Conservation (phyloP, 2,329 filamentous ascomycete genomes). For the Sporothrix pallida region DNA sequence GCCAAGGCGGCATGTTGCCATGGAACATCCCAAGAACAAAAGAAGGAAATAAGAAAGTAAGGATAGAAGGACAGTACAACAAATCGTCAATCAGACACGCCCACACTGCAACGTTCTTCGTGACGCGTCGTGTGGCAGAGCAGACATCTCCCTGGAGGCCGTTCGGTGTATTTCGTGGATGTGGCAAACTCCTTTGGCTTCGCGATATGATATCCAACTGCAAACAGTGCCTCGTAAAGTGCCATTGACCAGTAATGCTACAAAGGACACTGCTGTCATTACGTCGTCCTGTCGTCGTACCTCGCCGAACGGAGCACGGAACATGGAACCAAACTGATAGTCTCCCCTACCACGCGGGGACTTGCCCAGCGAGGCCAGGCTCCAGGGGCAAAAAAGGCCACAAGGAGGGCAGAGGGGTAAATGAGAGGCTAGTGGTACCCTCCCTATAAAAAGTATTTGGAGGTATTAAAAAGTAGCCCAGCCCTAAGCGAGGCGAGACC, state of each 20-base stretch:
- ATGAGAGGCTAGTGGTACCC: neutral
- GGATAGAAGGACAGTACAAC: neutral
- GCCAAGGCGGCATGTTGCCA: neutral
- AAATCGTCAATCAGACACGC: neutral
- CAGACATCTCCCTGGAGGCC: neutral
- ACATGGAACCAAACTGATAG: neutral
- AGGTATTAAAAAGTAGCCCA: neutral
- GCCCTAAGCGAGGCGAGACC: conserved; percentile 8
- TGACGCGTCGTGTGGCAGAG: conserved; percentile 9
- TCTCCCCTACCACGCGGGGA: neutral
- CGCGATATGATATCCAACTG: neutral
- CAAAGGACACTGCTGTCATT: neutral
- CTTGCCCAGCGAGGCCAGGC: conserved; percentile 17
- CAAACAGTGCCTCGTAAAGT: conserved; percentile 5
- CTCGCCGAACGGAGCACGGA: conserved; percentile 18
- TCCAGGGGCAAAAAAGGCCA: conserved; percentile 5
- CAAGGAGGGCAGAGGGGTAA: neutral
- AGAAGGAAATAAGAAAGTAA: neutral
- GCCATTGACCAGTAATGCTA: neutral
- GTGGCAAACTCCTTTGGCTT: neutral
- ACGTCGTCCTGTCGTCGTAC: neutral
- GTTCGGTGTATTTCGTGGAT: neutral
- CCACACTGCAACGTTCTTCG: neutral
- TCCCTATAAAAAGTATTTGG: no score
- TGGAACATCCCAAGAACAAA: neutral